phyloP scores from a whole-genome alignment of 805 yeast genomes.

The Yarrowia sp. region DNA sequence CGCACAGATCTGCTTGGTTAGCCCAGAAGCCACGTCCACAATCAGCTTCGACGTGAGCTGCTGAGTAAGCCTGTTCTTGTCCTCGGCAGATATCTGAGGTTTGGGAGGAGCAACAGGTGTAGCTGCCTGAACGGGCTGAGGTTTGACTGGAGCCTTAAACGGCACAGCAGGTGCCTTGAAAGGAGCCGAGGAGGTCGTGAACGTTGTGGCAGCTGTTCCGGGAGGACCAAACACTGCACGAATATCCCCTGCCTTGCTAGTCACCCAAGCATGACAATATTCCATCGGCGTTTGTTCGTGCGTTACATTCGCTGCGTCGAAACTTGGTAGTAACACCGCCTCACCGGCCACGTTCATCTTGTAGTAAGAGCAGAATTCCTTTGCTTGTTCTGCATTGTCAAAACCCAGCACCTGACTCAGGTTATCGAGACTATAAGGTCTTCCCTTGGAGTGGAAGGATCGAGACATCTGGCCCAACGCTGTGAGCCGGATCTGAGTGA shows the following conservation, averaged over 20 bases:
- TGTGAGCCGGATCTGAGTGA: constrained; percentile 77
- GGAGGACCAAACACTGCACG: constrained; percentile 10
- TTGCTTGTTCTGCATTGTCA: constrained; percentile 62
- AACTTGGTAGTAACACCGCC: constrained; percentile 55
- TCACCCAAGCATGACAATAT: constrained; percentile 53
- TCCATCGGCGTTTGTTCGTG: constrained; percentile 53
- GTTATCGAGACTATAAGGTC: constrained; percentile 61
- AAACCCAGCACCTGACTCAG: constrained; percentile 67
- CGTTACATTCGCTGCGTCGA: constrained; percentile 50
- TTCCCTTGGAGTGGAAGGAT: constrained; percentile 73
- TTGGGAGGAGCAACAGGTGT: constrained; percentile 2
- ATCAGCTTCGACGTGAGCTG: constrained; percentile 39
- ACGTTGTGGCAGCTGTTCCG: background rate
- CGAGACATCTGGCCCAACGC: constrained; percentile 72
- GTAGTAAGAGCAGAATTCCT: constrained; percentile 56
- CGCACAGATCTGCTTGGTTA: constrained; percentile 4
- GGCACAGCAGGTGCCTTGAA: background rate
- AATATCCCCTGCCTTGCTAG: constrained; percentile 47
- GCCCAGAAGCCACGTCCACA: background rate
- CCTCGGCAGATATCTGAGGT: constrained; percentile 36
- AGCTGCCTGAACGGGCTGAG: constrained; percentile 5
- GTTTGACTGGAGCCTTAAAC: background rate
- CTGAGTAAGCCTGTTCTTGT: constrained; percentile 10
- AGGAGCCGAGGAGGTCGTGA: background rate
- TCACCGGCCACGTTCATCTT: constrained; percentile 49